Evolutionary conservation across 768 basidiomycete genomes (phyloP).

Genomic region (Boletus barrowsii): DNA sequence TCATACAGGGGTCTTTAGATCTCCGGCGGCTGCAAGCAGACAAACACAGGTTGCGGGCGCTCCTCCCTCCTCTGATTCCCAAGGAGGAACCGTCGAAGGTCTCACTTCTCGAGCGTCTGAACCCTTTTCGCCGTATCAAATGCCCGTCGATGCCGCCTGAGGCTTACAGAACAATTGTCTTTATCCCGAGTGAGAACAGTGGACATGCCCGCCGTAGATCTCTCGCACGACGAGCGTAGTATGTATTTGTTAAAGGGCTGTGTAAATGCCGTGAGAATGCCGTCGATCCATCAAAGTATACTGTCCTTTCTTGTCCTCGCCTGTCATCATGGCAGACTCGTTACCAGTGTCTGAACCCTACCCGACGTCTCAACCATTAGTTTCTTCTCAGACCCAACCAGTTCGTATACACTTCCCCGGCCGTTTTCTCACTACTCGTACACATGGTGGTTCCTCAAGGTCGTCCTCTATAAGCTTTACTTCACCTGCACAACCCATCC

Average conservation of each 20-base stretch:
- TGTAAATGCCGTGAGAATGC: slow-evolving; percentile 16
- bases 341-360: slow-evolving; percentile 19
- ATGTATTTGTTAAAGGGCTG: background rate
- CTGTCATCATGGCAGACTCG: slow-evolving; percentile 31
- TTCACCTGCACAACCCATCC: slow-evolving; percentile 13
- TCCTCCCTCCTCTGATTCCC: background rate
- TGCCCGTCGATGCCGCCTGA: background rate
- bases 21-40: background rate
- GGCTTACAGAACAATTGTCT: background rate
- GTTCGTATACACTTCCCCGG: slow-evolving; percentile 36
- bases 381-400: slow-evolving; percentile 10
- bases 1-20: slow-evolving; percentile 5
- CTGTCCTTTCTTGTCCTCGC: background rate
- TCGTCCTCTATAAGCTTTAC: slow-evolving; percentile 29
- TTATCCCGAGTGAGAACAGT: slow-evolving; percentile 7
- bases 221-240: slow-evolving; percentile 6
- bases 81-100: background rate
- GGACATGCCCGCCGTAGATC: slow-evolving; percentile 6
- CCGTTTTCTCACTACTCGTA: slow-evolving; percentile 26
- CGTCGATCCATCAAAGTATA: background rate
- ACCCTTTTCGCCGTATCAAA: slow-evolving; percentile 9
- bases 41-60: background rate
- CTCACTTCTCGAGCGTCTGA: slow-evolving; percentile 8
- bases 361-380: slow-evolving; percentile 7
- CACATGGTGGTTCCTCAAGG: slow-evolving; percentile 28